A percentile compares a stretch with the other conserved stretches of the same genome.
These are phyloP conservation scores for Kokia cookei DNA, from an alignment of 441 rosid species.

Conservation along the genomic window DNA sequence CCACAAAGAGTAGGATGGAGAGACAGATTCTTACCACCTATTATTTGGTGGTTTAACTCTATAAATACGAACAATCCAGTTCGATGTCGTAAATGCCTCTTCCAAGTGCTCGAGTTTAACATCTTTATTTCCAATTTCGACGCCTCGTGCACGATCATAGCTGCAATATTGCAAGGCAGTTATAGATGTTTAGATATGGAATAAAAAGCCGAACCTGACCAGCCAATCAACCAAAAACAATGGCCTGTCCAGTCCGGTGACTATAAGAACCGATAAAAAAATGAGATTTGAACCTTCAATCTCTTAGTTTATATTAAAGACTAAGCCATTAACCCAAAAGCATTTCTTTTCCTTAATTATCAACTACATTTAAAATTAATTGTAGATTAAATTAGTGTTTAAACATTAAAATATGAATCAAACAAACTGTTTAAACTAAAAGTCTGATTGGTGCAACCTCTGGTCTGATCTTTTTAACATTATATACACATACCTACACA, in stretches of 20 bases:
- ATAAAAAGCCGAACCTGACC: too few species aligned
- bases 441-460: not conserved
- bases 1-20: not conserved
- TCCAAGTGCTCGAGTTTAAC: constrained; percentile 81
- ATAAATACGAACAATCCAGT: constrained; percentile 96
- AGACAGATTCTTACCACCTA: constrained; percentile 54
- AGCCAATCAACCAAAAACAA: not conserved
- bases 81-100: constrained; percentile 94
- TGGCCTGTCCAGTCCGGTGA: not conserved
- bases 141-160: constrained; percentile 93
- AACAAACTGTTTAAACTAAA: not conserved
- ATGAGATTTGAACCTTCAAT: not conserved
- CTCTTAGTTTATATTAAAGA: not conserved
- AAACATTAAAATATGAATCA: not conserved
- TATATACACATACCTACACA: not conserved
- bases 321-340: not conserved
- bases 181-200: not conserved
- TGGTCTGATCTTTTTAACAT: not conserved
- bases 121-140: constrained; percentile 92
- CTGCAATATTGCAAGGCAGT: constrained; percentile 31
- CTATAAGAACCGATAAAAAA: not conserved
- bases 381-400: not conserved
- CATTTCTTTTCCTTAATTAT: not conserved
- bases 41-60: constrained; percentile 93
- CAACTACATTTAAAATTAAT: not conserved